A percentile compares a stretch with the other conserved stretches of the same genome.
Evolutionary conservation across 306 rosid species (phyloP).

Genomic region (Acacia confusa): DNA sequence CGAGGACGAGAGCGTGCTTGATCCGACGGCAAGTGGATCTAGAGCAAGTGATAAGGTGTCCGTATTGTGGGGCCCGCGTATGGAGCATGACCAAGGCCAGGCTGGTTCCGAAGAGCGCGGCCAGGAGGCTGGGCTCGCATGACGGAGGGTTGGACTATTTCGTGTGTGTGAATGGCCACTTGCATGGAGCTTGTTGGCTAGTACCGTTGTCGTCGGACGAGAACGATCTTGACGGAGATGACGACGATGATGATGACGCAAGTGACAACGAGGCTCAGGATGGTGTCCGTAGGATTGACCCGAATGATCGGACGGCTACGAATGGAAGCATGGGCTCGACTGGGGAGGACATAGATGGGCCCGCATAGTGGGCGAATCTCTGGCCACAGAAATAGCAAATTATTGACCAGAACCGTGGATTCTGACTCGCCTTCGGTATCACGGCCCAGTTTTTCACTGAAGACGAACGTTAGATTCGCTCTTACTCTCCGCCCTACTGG

Average conservation of each 20-base stretch:
- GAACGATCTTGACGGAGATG: neutral
- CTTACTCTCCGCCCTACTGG: neutral
- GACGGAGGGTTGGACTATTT: conserved; percentile 59
- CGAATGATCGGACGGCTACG: conserved; percentile 25
- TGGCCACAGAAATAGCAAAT: neutral
- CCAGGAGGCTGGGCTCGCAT: conserved; percentile 64
- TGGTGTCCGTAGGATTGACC: conserved; percentile 10
- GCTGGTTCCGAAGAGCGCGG: conserved; percentile 62
- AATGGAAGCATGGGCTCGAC: conserved; percentile 29
- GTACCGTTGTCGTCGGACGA: conserved; percentile 58
- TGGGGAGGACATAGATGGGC: conserved; percentile 30
- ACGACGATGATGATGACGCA: neutral
- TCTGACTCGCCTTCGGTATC: neutral
- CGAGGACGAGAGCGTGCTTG: conserved; percentile 53
- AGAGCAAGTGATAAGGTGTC: conserved; percentile 49
- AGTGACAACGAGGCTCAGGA: neutral
- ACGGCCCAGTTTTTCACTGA: conserved; percentile 4
- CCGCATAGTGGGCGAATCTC: neutral
- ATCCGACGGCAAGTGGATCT: conserved; percentile 43
- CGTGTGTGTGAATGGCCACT: conserved; percentile 64
- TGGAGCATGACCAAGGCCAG: conserved; percentile 70
- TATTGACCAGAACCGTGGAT: neutral
- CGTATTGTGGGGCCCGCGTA: conserved; percentile 58
- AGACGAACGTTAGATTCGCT: neutral
- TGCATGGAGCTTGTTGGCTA: conserved; percentile 64